Evolutionary conservation across 2,329 filamentous ascomycete species (phyloP).

Genomic region (Huntiella omanensis): DNA sequence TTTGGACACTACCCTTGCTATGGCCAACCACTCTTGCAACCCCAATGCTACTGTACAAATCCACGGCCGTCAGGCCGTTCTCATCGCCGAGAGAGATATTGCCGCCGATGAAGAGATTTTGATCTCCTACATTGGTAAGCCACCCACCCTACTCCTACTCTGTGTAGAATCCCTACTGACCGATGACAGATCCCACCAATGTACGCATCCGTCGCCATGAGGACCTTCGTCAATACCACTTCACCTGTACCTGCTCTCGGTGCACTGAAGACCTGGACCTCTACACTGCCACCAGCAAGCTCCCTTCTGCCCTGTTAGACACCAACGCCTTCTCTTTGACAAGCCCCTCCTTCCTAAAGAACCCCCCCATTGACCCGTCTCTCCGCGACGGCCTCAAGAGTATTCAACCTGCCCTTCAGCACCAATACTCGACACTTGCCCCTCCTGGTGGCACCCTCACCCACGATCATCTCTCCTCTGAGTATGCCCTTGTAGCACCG

Average conservation of each 20-base stretch:
- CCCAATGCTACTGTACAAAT: constrained; percentile 42
- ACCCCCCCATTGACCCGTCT: constrained; percentile 7
- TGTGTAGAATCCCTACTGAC: not conserved
- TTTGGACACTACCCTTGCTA: constrained; percentile 34
- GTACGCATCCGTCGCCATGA: constrained; percentile 24
- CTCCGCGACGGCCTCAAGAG: constrained; percentile 6
- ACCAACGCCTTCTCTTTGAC: constrained; percentile 25
- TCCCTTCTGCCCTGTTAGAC: constrained; percentile 18
- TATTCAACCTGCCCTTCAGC: constrained; percentile 5
- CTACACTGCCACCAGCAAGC: constrained; percentile 30
- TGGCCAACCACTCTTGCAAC: constrained; percentile 43
- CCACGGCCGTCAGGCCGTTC: constrained; percentile 27
- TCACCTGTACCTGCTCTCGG: constrained; percentile 30
- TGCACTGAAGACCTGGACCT: constrained; percentile 32
- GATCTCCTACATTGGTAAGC: constrained; percentile 41
- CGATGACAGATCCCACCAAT: constrained; percentile 26
- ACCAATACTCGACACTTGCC: constrained; percentile 1
- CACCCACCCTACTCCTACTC: not conserved
- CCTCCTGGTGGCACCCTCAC: constrained; percentile 6
- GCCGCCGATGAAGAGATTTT: constrained; percentile 34
- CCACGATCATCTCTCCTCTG: constrained; percentile 16
- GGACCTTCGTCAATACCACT: constrained; percentile 30
- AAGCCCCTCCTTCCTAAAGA: not conserved
- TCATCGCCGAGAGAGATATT: constrained; percentile 32
- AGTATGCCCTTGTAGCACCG: constrained; percentile 22